These are phyloP conservation scores for Paramecium tetraurelia DNA, from an alignment of 73 alveolate species.

Conservation along the genomic window DNA sequence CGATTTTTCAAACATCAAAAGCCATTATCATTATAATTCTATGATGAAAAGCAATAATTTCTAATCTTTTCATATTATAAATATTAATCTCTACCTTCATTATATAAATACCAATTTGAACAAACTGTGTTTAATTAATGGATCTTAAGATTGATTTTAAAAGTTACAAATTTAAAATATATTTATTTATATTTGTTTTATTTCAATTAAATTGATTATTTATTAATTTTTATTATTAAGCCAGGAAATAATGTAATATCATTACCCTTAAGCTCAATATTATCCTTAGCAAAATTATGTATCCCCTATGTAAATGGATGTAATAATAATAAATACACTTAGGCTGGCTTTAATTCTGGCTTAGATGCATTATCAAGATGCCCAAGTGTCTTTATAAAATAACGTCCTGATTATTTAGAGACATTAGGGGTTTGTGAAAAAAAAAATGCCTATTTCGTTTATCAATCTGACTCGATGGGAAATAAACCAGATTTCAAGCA, in stretches of 20 bases:
- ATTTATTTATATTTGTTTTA: not conserved
- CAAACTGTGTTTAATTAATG: no score
- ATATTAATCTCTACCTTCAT: no score
- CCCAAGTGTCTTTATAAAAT: constrained; percentile 28
- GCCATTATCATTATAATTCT: no score
- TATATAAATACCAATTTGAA: no score
- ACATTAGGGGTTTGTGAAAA: not conserved
- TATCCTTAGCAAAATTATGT: not conserved
- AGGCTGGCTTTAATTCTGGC: not conserved
- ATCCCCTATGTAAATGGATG: not conserved
- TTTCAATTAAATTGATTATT: not conserved
- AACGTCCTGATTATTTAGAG: constrained; percentile 18
- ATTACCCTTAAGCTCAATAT: not conserved
- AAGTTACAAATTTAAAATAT: not conserved
- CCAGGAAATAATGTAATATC: not conserved
- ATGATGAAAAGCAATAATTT: no score
- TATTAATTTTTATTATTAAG: not conserved
- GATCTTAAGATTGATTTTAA: not conserved
- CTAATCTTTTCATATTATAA: no score
- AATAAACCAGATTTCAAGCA: constrained; percentile 8
- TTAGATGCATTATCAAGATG: not conserved
- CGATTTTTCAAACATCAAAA: no score
- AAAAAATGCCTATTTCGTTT: not conserved
- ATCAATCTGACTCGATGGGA: not conserved
- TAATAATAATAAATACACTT: not conserved